phyloP scores from a whole-genome alignment of 225 moss, liverwort and hornwort genomes.

The Ulota crispa region DNA sequence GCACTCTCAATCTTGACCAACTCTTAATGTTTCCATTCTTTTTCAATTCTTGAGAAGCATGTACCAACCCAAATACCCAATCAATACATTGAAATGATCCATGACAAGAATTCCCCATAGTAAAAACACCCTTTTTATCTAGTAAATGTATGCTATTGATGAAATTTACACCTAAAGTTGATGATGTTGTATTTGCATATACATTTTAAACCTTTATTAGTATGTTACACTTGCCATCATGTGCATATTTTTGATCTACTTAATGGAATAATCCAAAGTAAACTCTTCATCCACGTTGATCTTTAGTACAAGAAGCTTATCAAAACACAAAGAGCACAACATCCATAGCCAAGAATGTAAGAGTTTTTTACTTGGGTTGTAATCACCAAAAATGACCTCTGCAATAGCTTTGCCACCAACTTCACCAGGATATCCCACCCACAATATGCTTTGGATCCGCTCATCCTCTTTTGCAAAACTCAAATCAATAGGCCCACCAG shows the following conservation, averaged over 20 bases:
- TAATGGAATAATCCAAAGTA: not conserved
- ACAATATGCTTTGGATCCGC: slow-evolving; percentile 31
- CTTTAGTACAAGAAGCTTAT: not conserved
- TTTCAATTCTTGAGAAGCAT: no score
- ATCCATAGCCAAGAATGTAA: not conserved
- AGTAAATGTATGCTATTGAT: no score
- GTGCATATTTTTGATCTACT: no score
- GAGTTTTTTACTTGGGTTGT: slow-evolving; percentile 32
- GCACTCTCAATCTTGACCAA: no score
- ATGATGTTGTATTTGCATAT: not conserved
- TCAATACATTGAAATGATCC: no score
- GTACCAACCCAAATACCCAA: no score
- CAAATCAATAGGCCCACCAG: slow-evolving; percentile 38
- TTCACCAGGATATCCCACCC: slow-evolving; percentile 46
- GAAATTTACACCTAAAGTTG: not conserved
- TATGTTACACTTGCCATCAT: no score
- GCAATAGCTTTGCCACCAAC: slow-evolving; percentile 40
- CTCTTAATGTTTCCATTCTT: no score
- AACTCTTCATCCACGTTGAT: not conserved
- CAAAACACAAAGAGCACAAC: not conserved
- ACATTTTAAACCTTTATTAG: not conserved
- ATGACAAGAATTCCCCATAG: no score
- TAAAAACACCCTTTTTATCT: no score
- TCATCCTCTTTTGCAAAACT: slow-evolving; percentile 29
- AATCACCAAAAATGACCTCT: slow-evolving; percentile 34